These are phyloP conservation scores for Nannochloris sp. DNA, from an alignment of 139 green algal genomes.

Conservation along the genomic window DNA sequence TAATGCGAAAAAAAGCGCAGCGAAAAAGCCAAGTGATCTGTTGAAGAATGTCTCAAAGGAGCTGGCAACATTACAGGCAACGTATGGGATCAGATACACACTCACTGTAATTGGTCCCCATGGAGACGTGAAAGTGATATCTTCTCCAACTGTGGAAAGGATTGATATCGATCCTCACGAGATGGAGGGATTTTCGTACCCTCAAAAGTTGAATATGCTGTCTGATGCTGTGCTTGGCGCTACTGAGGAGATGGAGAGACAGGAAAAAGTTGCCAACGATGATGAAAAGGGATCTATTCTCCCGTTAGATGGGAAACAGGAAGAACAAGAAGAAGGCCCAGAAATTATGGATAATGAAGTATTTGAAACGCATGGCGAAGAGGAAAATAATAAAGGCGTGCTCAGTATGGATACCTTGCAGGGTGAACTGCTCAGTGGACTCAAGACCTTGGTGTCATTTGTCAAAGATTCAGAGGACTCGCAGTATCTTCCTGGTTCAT, in stretches of 20 bases:
- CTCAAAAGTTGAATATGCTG: not conserved
- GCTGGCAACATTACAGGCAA: slow-evolving; percentile 12
- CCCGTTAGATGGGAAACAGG: not conserved
- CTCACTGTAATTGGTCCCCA: slow-evolving; percentile 9
- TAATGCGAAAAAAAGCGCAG: not conserved
- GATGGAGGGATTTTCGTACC: not conserved
- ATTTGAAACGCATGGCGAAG: no score
- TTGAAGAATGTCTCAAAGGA: slow-evolving; percentile 8
- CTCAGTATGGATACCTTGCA: no score
- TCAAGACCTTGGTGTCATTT: not conserved
- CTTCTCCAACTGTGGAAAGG: slow-evolving; percentile 4
- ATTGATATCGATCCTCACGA: not conserved
- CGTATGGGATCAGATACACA: slow-evolving; percentile 15
- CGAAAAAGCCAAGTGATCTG: not conserved
- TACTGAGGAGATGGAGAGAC: not conserved
- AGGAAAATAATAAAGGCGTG: no score
- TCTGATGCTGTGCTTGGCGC: not conserved
- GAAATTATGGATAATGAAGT: no score
- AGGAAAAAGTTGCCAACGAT: not conserved
- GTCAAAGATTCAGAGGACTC: not conserved
- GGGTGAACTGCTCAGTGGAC: not conserved
- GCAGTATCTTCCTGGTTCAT: not conserved
- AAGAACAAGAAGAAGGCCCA: not conserved
- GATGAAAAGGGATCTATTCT: no score
- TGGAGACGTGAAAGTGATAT: slow-evolving; percentile 11